Base-by-base conservation (phyloP, 1,284 basidiomycete genomes). In the Irpex lacteus region DNA sequence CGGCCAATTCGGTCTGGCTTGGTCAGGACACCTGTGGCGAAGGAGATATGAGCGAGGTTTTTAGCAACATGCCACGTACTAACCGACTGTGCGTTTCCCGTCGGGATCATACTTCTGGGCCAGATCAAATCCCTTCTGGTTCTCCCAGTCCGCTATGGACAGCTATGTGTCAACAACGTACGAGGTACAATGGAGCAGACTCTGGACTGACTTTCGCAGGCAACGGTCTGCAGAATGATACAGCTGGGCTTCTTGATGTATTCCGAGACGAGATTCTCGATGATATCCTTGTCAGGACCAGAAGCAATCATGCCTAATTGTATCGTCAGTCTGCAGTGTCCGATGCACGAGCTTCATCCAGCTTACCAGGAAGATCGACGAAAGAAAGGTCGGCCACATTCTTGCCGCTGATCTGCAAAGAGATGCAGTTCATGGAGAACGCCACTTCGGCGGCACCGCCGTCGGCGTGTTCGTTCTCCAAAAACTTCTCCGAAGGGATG, bases 1-100 rank as follows among this genome's bases (percentile, higher is more conserved):
- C 68, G 13, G 0, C 82, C 83, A 56, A 92, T 89, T 4, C 87
- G 83, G 70, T 92, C 90, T 0, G 89, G 87, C 69, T 91, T 92
- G 0, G 90, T 92, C n/a, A 92, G 77, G 21, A 92, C 89, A 63
- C 89, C 90, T 91, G 8, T n/a, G 18, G 21, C 8, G 59, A 52
- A 8, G 44, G 21, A 5, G 47, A 9, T 15, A 15, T 26, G n/a
- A 50, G 8, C 34, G 26, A 36, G 1, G 15, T 26, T 5, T 47
- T 57, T 63, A 62, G 19, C 21, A 59, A 44, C 18, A 36, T 32
- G 26, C 38, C 55, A 40, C 38, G 1, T 40, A 71, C 82, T 56
- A 65, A 87, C 90, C 89, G 37, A 92, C 85, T 0, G 89, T 92
- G 2, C 89, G 78, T 64, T 80, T 81, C 0, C 89, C 88, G 0